Conservation (phyloP, 495 filamentous ascomycete genomes). For the Tuber indicum region DNA sequence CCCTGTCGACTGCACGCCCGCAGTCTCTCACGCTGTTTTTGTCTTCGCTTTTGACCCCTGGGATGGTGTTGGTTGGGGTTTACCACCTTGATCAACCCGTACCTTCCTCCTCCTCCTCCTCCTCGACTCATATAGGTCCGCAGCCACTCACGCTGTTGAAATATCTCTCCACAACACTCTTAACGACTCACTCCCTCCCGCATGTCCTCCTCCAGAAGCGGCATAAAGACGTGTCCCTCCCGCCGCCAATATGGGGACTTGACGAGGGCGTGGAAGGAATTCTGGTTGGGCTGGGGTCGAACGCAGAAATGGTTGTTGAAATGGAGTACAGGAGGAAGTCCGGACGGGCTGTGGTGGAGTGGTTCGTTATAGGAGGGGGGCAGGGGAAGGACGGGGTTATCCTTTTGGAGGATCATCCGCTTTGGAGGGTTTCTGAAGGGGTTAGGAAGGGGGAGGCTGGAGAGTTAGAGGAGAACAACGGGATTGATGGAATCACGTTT, state of each 20-base stretch:
- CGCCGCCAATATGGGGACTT: constrained; percentile 69
- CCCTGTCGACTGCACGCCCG: constrained; percentile 44
- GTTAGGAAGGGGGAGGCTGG: constrained; percentile 38
- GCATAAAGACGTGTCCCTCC: constrained; percentile 62
- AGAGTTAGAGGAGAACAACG: constrained; percentile 51
- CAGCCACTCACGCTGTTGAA: constrained; percentile 55
- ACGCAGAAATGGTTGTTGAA: constrained; percentile 65
- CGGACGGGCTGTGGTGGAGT: constrained; percentile 69
- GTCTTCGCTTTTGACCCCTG: constrained; percentile 51
- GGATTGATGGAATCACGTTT: constrained; percentile 60
- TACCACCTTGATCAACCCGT: constrained; percentile 59
- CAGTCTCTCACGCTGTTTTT: constrained; percentile 51
- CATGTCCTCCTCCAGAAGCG: constrained; percentile 62
- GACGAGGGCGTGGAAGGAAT: constrained; percentile 54
- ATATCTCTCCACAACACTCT: constrained; percentile 63
- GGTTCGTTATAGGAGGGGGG: constrained; percentile 59
- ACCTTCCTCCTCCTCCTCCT: constrained; percentile 47
- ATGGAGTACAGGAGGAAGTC: constrained; percentile 78
- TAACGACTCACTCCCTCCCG: constrained; percentile 55
- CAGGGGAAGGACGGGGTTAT: constrained; percentile 47
- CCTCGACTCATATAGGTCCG: constrained; percentile 46
- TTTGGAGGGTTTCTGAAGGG: constrained; percentile 51
- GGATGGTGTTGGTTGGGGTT: constrained; percentile 53
- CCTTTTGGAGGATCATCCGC: constrained; percentile 70
- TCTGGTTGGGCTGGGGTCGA: constrained; percentile 36